Evolutionary conservation across 225 moss, liverwort and hornwort species (phyloP), one percentile per base, ranked within the genome.

Genomic region (Marchantia polymorpha): DNA sequence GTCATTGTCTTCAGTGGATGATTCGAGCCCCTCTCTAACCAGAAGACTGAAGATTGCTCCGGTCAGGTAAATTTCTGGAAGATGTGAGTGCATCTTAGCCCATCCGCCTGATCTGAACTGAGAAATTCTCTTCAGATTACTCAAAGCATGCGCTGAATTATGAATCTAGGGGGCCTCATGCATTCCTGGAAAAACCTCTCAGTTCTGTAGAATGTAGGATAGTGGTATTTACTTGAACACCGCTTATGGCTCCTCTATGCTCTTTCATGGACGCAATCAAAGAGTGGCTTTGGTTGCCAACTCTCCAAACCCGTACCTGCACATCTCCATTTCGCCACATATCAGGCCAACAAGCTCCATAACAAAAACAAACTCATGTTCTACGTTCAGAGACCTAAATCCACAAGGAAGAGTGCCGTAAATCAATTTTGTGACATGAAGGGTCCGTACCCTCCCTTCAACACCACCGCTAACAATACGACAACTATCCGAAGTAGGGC

Each of bases 231-330:
- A 94, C 94, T 79, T 91, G 90, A 64, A 99, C 86, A 70, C 75
- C 89, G 10, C 92, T 94, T 56, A 94, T 91, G 7, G 92, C 87
- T 47, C 91, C 94, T 75, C 86, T 88, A 48, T 99, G 97, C 76
- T 93, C 97, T 79, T 94, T 99, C 97, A 99, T 94, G 7, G 90
- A 92, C 29, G 94, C 90, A 58, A 92, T 85, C 87, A 94, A 84
- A 7, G 91, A 92, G 75, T 99, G 97, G 67, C 97, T 99, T 72
- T 94, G 88, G 83, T 79, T 90, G 55, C 97, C 97, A 58, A 99
- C 91, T 83, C 92, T 92, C 97, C 97, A 99, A 51, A 99, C 92
- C 63, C 97, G 90, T 64, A 99, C 96, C 96, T 97, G 81, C 73
- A 47, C 46, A 60, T 60, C 14, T 7, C 0, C 15, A 56, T 13